Percentiles rank a stretch among this genome's conserved stretches.
phyloP scores from a whole-genome alignment of 352 stramenopile genomes.

The Globisporangium camurandrum region DNA sequence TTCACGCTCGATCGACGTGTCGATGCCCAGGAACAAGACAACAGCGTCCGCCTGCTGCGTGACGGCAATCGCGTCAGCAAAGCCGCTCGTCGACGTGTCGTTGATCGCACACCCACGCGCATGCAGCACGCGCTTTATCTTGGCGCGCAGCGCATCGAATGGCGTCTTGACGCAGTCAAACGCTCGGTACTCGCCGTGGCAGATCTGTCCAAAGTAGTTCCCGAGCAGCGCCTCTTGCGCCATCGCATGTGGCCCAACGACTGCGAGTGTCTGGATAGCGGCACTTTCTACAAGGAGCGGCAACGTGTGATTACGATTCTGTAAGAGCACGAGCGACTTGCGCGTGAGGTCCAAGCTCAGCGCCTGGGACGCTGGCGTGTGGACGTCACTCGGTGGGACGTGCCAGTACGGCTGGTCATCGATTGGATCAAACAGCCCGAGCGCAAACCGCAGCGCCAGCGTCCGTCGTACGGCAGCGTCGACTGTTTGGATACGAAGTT shows the following conservation, averaged over 20 bases:
- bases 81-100: constrained; percentile 44
- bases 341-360: constrained; percentile 68
- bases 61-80: constrained; percentile 37
- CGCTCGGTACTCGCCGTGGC: constrained; percentile 61
- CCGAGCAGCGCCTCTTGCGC: constrained; percentile 55
- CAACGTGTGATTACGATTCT: constrained; percentile 79
- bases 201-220: constrained; percentile 86
- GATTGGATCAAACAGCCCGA: constrained; percentile 89
- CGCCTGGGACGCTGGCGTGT: constrained; percentile 47
- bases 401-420: constrained; percentile 79
- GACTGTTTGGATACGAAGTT: constrained; percentile 37
- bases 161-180: constrained; percentile 63
- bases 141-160: constrained; percentile 47
- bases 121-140: constrained; percentile 28
- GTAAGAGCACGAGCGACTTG: constrained; percentile 90
- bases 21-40: constrained; percentile 79
- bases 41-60: constrained; percentile 37
- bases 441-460: constrained; percentile 84
- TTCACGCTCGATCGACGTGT: constrained; percentile 75
- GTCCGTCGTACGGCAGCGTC: constrained; percentile 57
- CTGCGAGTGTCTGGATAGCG: constrained; percentile 32
- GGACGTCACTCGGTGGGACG: constrained; percentile 59
- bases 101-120: constrained; percentile 52
- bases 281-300: constrained; percentile 34
- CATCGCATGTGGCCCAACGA: constrained; percentile 79